Percentiles rank a stretch among this genome's conserved stretches.
These are phyloP conservation scores for Pleomassaria siparia DNA, from an alignment of 2,329 filamentous ascomycete genomes.

Conservation along the genomic window DNA sequence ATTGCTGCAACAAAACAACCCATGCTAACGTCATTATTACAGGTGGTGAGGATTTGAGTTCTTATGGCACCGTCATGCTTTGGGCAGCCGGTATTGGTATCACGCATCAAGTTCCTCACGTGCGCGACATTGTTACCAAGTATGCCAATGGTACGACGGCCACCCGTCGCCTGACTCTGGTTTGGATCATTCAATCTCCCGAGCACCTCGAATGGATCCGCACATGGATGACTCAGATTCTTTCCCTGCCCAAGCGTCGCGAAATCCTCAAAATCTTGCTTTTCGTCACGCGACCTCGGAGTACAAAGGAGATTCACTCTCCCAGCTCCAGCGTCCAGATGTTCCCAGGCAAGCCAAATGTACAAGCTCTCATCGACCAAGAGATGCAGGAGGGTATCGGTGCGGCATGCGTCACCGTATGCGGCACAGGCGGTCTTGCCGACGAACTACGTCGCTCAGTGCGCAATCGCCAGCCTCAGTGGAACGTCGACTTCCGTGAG, in stretches of 20 bases:
- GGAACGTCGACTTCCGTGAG: constrained; percentile 75
- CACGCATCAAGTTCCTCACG: constrained; percentile 89
- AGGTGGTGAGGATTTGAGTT: constrained; percentile 80
- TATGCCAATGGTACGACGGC: constrained; percentile 72
- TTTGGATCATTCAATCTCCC: constrained; percentile 91
- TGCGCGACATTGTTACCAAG: constrained; percentile 64
- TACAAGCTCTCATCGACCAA: constrained; percentile 74
- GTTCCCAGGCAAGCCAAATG: constrained; percentile 85
- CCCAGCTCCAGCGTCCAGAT: constrained; percentile 82
- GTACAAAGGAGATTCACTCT: constrained; percentile 77
- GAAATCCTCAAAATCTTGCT: constrained; percentile 84
- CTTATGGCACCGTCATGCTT: constrained; percentile 87
- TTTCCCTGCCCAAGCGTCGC: constrained; percentile 76
- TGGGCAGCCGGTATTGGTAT: constrained; percentile 94
- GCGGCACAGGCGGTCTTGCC: constrained; percentile 71
- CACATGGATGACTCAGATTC: constrained; percentile 84
- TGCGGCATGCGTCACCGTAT: constrained; percentile 84
- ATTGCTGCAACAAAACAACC: constrained; percentile 15
- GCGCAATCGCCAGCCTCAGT: constrained; percentile 63
- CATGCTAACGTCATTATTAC: constrained; percentile 31
- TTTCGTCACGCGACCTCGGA: constrained; percentile 86
- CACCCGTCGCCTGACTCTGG: constrained; percentile 76
- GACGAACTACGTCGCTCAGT: constrained; percentile 74
- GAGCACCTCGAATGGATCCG: constrained; percentile 92
- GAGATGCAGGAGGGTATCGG: constrained; percentile 82